Evolutionary conservation across 768 basidiomycete species (phyloP).

Genomic region (Collybia sordida): DNA sequence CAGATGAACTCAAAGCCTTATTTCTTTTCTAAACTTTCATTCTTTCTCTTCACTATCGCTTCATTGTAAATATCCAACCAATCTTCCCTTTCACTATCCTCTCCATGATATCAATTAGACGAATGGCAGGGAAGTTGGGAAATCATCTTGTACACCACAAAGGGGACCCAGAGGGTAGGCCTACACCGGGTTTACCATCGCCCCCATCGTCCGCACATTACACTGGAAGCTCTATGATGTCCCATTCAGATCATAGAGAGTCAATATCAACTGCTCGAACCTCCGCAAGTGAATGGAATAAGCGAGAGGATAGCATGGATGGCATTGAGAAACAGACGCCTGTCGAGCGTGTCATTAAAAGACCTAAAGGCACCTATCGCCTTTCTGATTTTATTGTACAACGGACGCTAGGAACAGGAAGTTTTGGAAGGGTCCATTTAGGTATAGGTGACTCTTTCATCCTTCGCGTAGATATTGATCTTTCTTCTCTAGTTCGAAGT

Average conservation of each 20-base stretch:
- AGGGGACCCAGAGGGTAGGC: slow-evolving; percentile 17
- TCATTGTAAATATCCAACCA: slow-evolving; percentile 5
- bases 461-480: slow-evolving; percentile 7
- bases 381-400: slow-evolving; percentile 79
- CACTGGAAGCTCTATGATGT: slow-evolving; percentile 23
- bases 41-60: slow-evolving; percentile 9
- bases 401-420: slow-evolving; percentile 88
- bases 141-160: slow-evolving; percentile 37
- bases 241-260: slow-evolving; percentile 54
- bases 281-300: slow-evolving; percentile 51
- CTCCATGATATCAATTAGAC: slow-evolving; percentile 36
- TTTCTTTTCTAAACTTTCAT: slow-evolving; percentile 12
- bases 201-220: slow-evolving; percentile 30
- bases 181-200: slow-evolving; percentile 22
- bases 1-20: slow-evolving; percentile 11
- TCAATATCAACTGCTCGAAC: slow-evolving; percentile 73
- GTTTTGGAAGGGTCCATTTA: slow-evolving; percentile 94
- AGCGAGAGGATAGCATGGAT: slow-evolving; percentile 35
- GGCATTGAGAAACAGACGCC: slow-evolving; percentile 27
- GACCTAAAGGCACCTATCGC: slow-evolving; percentile 67
- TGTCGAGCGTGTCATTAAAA: slow-evolving; percentile 28
- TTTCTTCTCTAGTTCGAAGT: slow-evolving; percentile 63
- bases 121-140: slow-evolving; percentile 51
- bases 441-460: slow-evolving; percentile 41
- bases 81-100: slow-evolving; percentile 4